Evolutionary conservation across 805 yeast species (phyloP).

Genomic region (Kluyveromyces siamensis): DNA sequence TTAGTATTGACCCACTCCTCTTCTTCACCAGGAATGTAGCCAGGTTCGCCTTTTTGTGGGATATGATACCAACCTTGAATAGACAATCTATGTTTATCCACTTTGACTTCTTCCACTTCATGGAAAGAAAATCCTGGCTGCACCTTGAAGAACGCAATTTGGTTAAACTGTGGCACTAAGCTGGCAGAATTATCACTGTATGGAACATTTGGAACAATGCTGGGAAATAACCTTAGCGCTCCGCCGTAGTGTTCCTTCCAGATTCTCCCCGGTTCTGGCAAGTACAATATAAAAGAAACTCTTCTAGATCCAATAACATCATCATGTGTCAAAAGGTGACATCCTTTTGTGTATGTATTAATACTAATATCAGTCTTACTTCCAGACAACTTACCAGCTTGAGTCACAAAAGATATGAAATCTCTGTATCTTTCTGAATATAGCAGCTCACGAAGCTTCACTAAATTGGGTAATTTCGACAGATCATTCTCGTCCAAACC

Average conservation of each 20-base stretch:
- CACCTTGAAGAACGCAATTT: slow-evolving; percentile 90
- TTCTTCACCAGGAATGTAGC: slow-evolving; percentile 75
- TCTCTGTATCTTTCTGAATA: slow-evolving; percentile 83
- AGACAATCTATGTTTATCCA: slow-evolving; percentile 80
- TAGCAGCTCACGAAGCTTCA: slow-evolving; percentile 73
- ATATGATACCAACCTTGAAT: slow-evolving; percentile 99
- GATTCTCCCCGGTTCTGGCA: slow-evolving; percentile 81
- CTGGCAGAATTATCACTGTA: slow-evolving; percentile 59
- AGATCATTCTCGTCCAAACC: slow-evolving; percentile 75
- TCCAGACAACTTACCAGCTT: slow-evolving; percentile 88
- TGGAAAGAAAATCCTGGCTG: slow-evolving; percentile 96
- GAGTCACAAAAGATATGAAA: slow-evolving; percentile 65
- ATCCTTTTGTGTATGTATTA: slow-evolving; percentile 84
- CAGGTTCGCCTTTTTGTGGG: slow-evolving; percentile 89
- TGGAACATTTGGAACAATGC: slow-evolving; percentile 85
- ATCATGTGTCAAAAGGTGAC: slow-evolving; percentile 91
- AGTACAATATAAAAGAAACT: slow-evolving; percentile 82
- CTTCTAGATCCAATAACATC: slow-evolving; percentile 95
- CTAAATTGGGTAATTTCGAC: slow-evolving; percentile 62
- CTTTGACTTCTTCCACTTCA: slow-evolving; percentile 95
- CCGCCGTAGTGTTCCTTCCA: slow-evolving; percentile 97
- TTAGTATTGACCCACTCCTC: slow-evolving; percentile 50
- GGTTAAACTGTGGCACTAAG: slow-evolving; percentile 89
- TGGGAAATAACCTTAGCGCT: slow-evolving; percentile 75
- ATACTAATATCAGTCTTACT: slow-evolving; percentile 84